phyloP scores from a whole-genome alignment of 768 basidiomycete genomes.

The Epithele typhae region DNA sequence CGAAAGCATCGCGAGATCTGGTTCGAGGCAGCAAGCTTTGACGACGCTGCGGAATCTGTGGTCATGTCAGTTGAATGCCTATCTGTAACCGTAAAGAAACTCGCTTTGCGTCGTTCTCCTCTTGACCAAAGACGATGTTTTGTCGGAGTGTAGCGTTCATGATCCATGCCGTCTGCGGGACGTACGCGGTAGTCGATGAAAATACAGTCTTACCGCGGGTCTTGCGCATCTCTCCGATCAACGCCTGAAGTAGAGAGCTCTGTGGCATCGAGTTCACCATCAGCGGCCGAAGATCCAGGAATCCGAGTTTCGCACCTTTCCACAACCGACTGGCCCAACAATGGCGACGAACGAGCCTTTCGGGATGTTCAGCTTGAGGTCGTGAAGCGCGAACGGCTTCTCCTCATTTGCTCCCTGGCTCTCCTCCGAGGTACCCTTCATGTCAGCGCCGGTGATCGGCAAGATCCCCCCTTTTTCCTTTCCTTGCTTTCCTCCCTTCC shows the following conservation, averaged over 20 bases:
- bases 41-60: too few relatives aligned
- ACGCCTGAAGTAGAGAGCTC: conserved; percentile 69
- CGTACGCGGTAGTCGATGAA: too few relatives aligned
- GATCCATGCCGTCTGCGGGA: background rate
- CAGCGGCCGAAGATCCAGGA: too few relatives aligned
- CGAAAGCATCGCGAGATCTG: conserved; percentile 80
- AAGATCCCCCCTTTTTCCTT: conserved; percentile 21
- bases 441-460: too few relatives aligned
- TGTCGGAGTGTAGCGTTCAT: background rate
- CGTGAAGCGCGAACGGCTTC: conserved; percentile 55
- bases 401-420: conserved; percentile 18
- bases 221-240: conserved; percentile 82
- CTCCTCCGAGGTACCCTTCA: too few relatives aligned
- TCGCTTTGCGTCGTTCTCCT: too few relatives aligned
- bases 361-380: conserved; percentile 66
- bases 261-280: conserved; percentile 25
- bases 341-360: conserved; percentile 79
- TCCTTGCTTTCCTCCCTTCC: too few relatives aligned
- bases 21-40: too few relatives aligned
- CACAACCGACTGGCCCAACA: conserved; percentile 66
- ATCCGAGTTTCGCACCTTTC: conserved; percentile 43
- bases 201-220: conserved; percentile 61
- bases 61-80: too few relatives aligned
- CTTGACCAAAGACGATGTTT: conserved; percentile 58
- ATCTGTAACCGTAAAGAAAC: too few relatives aligned